phyloP scores from a whole-genome alignment of 192 early-diverging fungal genomes.

The Entomortierella parvispora region DNA sequence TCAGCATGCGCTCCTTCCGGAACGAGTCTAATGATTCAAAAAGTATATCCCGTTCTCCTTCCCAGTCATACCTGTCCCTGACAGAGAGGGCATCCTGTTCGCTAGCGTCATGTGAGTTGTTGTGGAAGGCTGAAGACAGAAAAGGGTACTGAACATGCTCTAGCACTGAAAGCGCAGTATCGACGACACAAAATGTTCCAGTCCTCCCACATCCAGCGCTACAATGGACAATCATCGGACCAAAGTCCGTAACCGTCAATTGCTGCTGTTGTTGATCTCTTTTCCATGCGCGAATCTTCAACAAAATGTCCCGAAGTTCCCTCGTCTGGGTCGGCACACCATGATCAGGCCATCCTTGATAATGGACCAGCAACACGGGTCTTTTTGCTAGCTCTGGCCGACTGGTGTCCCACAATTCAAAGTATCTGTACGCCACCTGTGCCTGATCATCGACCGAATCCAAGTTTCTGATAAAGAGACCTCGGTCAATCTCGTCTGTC shows the following conservation, averaged over 20 bases:
- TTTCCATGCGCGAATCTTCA: constrained; percentile 35
- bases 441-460: constrained; percentile 5
- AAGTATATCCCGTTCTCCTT: constrained; percentile 65
- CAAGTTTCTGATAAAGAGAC: constrained; percentile 11
- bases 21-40: constrained; percentile 70
- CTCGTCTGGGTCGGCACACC: constrained; percentile 68
- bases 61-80: constrained; percentile 24
- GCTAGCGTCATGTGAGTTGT: background rate
- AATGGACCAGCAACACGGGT: constrained; percentile 77
- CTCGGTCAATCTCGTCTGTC: constrained; percentile 9
- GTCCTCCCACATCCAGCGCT: constrained; percentile 90
- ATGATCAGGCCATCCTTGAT: constrained; percentile 87
- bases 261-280: constrained; percentile 26
- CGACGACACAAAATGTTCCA: constrained; percentile 83
- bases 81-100: constrained; percentile 2
- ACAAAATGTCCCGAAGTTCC: constrained; percentile 61
- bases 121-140: background rate
- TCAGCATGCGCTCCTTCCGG: constrained; percentile 77
- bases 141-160: constrained; percentile 21
- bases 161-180: constrained; percentile 55
- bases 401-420: constrained; percentile 33
- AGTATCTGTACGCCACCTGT: constrained; percentile 21
- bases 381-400: background rate
- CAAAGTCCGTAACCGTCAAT: constrained; percentile 10
- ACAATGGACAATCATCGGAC: constrained; percentile 86